phyloP scores from a whole-genome alignment of 257 asterid genomes.

The Henckelia pumila region DNA sequence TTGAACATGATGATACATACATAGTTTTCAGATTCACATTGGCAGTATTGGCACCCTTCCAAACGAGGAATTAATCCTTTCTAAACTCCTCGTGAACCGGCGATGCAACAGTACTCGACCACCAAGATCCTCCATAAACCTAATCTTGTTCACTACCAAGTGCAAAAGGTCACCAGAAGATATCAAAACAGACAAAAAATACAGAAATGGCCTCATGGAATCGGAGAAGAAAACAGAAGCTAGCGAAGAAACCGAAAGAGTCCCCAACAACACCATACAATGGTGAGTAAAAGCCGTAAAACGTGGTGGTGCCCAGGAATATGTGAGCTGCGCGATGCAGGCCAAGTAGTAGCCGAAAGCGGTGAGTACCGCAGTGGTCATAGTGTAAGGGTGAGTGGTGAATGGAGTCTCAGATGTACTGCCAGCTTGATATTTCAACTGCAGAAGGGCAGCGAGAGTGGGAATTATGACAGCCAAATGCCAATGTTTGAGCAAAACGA shows the following conservation, averaged over 20 bases:
- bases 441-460: background rate
- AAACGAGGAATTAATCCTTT: too few relatives aligned
- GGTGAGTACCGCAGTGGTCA: background rate
- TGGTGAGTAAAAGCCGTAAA: background rate
- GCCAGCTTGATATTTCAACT: background rate
- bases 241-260: background rate
- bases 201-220: background rate
- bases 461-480: background rate
- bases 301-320: background rate
- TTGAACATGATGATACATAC: too few relatives aligned
- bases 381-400: background rate
- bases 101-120: too few relatives aligned
- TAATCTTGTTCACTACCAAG: too few relatives aligned
- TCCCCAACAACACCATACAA: background rate
- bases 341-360: background rate
- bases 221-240: background rate
- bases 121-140: too few relatives aligned
- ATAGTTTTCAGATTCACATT: too few relatives aligned
- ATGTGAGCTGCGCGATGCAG: background rate
- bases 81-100: too few relatives aligned
- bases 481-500: too few relatives aligned
- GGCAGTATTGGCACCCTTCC: too few relatives aligned
- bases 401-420: too few relatives aligned
- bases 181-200: background rate
- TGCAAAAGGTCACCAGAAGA: too few relatives aligned